Conservation (phyloP, 2,329 filamentous ascomycete species). For the Pestalotiopsis sp. region DNA sequence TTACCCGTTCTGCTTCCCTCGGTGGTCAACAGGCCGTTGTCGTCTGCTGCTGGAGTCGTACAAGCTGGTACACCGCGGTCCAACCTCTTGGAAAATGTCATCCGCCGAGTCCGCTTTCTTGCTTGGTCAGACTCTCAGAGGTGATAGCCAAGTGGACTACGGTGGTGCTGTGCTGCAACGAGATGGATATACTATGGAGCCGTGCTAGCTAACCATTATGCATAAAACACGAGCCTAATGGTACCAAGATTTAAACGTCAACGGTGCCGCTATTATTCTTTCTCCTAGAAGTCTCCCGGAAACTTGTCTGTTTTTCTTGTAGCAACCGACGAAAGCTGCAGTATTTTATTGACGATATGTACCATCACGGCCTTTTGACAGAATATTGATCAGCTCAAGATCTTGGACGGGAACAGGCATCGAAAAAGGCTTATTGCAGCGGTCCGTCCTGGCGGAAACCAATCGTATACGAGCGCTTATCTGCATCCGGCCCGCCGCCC, state of each 20-base stretch:
- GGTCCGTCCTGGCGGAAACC: constrained; percentile 13
- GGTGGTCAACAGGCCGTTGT: neutral
- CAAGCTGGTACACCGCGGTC: neutral
- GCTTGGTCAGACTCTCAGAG: neutral
- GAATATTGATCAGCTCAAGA: neutral
- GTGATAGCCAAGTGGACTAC: neutral
- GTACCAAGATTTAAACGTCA: neutral
- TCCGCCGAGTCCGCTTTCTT: neutral
- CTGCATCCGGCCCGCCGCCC: neutral
- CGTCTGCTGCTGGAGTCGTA: neutral
- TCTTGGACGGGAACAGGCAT: neutral
- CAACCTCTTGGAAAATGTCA: neutral
- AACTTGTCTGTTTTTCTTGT: neutral
- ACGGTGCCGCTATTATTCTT: neutral
- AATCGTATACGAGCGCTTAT: constrained; percentile 10
- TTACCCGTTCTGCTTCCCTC: neutral
- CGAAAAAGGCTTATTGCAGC: constrained; percentile 2
- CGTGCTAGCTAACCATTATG: neutral
- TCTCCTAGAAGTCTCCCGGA: neutral
- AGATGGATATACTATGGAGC: neutral
- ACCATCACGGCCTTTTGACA: neutral
- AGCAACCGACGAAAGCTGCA: neutral
- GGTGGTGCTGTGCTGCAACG: neutral
- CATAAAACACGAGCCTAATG: neutral
- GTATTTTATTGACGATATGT: neutral